These are phyloP conservation scores for Apiospora marii DNA, from an alignment of 2,329 filamentous ascomycete genomes.

Conservation along the genomic window DNA sequence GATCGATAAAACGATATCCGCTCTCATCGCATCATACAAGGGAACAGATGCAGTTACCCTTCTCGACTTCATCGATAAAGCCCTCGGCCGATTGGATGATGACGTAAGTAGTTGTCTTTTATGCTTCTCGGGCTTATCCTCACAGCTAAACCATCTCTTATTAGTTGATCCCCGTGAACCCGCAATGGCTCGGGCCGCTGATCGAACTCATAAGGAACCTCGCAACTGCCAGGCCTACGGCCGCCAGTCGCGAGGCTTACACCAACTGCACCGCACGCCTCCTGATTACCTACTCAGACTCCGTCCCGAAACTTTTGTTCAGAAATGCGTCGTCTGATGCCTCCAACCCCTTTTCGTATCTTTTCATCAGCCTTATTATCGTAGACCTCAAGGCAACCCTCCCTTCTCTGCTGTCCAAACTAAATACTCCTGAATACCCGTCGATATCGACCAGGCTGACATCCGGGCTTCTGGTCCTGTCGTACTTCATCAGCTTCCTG, in stretches of 20 bases:
- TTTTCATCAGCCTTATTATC: constrained; percentile 70
- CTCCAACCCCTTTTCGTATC: constrained; percentile 65
- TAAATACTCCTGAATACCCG: constrained; percentile 63
- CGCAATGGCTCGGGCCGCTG: constrained; percentile 61
- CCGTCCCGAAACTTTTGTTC: constrained; percentile 61
- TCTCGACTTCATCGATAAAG: constrained; percentile 61
- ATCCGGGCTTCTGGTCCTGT: constrained; percentile 68
- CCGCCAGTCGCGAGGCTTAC: constrained; percentile 64
- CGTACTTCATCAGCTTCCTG: constrained; percentile 66
- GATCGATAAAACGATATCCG: constrained; percentile 56
- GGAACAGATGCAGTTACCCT: constrained; percentile 68
- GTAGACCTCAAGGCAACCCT: constrained; percentile 71
- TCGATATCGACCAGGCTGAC: constrained; percentile 61
- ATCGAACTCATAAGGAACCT: constrained; percentile 59
- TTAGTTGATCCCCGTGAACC: constrained; percentile 57
- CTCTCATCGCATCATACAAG: constrained; percentile 61
- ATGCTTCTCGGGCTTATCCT: neutral
- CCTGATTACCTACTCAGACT: constrained; percentile 60
- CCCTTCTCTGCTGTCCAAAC: constrained; percentile 64
- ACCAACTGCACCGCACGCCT: constrained; percentile 65
- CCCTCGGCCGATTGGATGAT: constrained; percentile 58
- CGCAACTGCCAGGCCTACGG: constrained; percentile 62
- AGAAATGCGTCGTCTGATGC: constrained; percentile 47
- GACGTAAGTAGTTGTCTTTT: constrained; percentile 48
- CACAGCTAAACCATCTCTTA: constrained; percentile 22